Base-by-base conservation (phyloP, 495 filamentous ascomycete species). In the Staphylotrichum longicolle region DNA sequence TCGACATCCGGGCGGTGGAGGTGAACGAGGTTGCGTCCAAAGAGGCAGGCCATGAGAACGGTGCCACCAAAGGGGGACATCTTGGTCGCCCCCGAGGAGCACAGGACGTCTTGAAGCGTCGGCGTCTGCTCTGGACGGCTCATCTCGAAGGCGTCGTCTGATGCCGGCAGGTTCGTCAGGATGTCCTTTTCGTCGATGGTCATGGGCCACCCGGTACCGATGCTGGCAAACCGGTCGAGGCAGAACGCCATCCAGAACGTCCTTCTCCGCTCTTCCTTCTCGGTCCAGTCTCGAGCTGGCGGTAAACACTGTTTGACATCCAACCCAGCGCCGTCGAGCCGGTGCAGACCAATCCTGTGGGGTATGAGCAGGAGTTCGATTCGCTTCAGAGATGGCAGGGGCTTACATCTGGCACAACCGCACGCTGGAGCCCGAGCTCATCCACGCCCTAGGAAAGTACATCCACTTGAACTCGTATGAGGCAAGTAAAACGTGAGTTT, bases 201-300 rank as follows among this genome's bases (percentile, higher is more conserved):
- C 87, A 98, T 88, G 2, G 94, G 95, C 94, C 94, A 98, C 12
- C 95, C 95, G 32, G 94, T 98, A 35, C 94, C 95, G 61, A 98
- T 93, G 75, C 92, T 96, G 7, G 94, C 91, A 73, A 93, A 98
- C 56, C 94, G 84, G 71, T 98, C 94, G 58, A 88, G 74, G 63
- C 87, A 91, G 69, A 95, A 98, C 5, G 87, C 83, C 84, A 93
- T 88, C 94, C 94, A 98, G 65, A 98, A 98, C 0, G 90, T 94
- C 67, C 94, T 80, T 60, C 94, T 81, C 68, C 94, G 79, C 74
- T 98, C 94, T 75, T 98, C 94, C 60, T 82, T 81, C 72, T 98
- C 94, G 2, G 87, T 93, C 92, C 92, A 97, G 71, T 98, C 94
- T 68, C 85, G 86, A 15, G 94, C 85, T 3, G 89, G 86, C 9